phyloP scores from a whole-genome alignment of 805 yeast species.

The Wickerhamomyces xylosicus region DNA sequence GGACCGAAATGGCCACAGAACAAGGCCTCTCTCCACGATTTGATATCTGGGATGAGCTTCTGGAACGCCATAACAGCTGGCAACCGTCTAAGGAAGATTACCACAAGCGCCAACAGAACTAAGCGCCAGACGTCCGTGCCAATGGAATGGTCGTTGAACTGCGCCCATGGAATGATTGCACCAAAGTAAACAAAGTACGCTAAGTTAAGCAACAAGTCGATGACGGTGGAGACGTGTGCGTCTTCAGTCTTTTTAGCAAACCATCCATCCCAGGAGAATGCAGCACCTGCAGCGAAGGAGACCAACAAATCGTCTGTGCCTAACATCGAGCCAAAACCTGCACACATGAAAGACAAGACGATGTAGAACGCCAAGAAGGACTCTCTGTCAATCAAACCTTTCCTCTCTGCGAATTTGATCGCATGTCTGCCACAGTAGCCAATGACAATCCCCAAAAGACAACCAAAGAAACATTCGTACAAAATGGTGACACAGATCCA shows the following conservation, averaged over 20 bases:
- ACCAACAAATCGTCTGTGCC: conserved; percentile 87
- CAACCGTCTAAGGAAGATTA: conserved; percentile 66
- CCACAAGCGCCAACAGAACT: conserved; percentile 61
- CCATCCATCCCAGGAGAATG: conserved; percentile 92
- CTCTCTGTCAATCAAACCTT: conserved; percentile 72
- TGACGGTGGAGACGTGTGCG: conserved; percentile 79
- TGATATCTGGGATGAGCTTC: conserved; percentile 77
- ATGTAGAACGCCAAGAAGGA: conserved; percentile 81
- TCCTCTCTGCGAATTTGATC: conserved; percentile 63
- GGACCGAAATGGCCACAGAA: conserved; percentile 97
- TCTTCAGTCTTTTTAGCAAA: conserved; percentile 77
- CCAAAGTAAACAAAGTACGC: conserved; percentile 88
- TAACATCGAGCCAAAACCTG: conserved; percentile 80
- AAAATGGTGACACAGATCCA: conserved; percentile 72
- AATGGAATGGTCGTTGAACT: conserved; percentile 48
- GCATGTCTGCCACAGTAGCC: conserved; percentile 66
- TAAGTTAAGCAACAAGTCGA: conserved; percentile 72
- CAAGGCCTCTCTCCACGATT: conserved; percentile 87
- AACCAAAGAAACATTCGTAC: conserved; percentile 77
- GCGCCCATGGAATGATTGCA: conserved; percentile 82
- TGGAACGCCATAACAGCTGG: conserved; percentile 73
- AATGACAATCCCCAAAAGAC: conserved; percentile 58
- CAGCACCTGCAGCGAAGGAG: conserved; percentile 87
- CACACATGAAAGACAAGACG: conserved; percentile 72
- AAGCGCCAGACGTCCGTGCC: conserved; percentile 77